Conservation (phyloP, 768 basidiomycete species). For the Botryobasidium botryosum region DNA sequence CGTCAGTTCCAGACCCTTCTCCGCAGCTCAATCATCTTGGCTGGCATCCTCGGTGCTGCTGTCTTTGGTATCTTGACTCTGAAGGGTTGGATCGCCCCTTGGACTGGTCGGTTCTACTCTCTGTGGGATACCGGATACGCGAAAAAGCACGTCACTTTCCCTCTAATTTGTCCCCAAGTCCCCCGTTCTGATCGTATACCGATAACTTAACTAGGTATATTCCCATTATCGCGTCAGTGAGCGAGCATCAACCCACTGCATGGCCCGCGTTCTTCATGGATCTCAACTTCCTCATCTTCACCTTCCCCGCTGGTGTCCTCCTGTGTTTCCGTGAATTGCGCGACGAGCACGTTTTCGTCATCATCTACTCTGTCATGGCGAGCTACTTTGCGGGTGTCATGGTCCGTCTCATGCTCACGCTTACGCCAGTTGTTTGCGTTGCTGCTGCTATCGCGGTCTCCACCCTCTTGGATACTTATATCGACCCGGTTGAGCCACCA, state of each 20-base stretch:
- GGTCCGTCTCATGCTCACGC: slow-evolving; percentile 95
- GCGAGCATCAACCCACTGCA: slow-evolving; percentile 97
- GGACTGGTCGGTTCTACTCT: slow-evolving; percentile 99
- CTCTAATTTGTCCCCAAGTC: slow-evolving; percentile 4
- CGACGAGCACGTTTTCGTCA: slow-evolving; percentile 96
- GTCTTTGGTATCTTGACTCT: slow-evolving; percentile 73
- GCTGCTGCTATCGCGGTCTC: slow-evolving; percentile 83
- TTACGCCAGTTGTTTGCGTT: slow-evolving; percentile 95
- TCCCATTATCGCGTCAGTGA: slow-evolving; percentile 96
- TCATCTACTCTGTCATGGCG: slow-evolving; percentile 90
- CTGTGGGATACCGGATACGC: slow-evolving; percentile 99
- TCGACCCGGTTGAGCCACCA: slow-evolving; percentile 62
- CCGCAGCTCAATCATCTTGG: slow-evolving; percentile 44
- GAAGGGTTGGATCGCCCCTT: slow-evolving; percentile 91
- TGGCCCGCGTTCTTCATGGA: slow-evolving; percentile 99
- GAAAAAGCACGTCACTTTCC: slow-evolving; percentile 65
- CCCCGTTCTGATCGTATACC: no score
- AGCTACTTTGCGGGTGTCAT: slow-evolving; percentile 99
- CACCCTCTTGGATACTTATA: slow-evolving; percentile 70
- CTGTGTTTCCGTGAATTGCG: slow-evolving; percentile 87
- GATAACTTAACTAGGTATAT: slow-evolving; percentile 79
- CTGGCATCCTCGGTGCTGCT: slow-evolving; percentile 52
- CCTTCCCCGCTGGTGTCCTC: slow-evolving; percentile 93
- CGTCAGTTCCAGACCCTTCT: slow-evolving; percentile 84
- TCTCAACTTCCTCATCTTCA: slow-evolving; percentile 90